Percentiles rank a stretch among this genome's conserved stretches.
Conservation (phyloP, 768 basidiomycete genomes). For the Xanthoconium purpureum region DNA sequence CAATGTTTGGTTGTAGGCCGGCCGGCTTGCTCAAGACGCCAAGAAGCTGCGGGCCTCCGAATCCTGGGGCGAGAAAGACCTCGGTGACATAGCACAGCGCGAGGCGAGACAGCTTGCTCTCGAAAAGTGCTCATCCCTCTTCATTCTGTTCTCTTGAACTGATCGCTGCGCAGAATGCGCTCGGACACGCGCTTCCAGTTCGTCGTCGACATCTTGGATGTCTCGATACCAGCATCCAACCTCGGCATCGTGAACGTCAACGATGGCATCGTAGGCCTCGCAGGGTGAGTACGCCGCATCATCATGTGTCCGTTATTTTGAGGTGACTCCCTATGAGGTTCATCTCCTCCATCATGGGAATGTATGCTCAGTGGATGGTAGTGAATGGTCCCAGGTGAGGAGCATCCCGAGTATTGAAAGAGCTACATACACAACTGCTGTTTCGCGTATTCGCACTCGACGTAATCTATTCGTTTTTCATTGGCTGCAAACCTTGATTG, state of each 20-base stretch:
- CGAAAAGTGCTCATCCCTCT: constrained; percentile 41
- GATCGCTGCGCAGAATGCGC: constrained; percentile 47
- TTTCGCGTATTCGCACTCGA: background rate
- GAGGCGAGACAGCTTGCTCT: constrained; percentile 61
- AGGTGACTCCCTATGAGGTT: constrained; percentile 41
- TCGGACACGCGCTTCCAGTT: constrained; percentile 74
- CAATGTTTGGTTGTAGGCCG: constrained; percentile 39
- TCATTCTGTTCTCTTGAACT: background rate
- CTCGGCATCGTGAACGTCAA: constrained; percentile 73
- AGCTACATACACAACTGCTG: background rate
- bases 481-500: background rate
- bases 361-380: constrained; percentile 61
- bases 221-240: constrained; percentile 86
- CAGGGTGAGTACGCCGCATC: constrained; percentile 59
- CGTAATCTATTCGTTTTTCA: constrained; percentile 7
- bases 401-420: background rate
- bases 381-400: constrained; percentile 44
- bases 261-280: constrained; percentile 81
- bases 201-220: constrained; percentile 77
- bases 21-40: constrained; percentile 58
- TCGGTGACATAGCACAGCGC: constrained; percentile 62
- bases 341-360: constrained; percentile 68
- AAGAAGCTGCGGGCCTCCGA: constrained; percentile 46
- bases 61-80: constrained; percentile 61
- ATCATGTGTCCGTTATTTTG: background rate